These are phyloP conservation scores for Gyrodon lividus DNA, from an alignment of 768 basidiomycete genomes.

Conservation along the genomic window DNA sequence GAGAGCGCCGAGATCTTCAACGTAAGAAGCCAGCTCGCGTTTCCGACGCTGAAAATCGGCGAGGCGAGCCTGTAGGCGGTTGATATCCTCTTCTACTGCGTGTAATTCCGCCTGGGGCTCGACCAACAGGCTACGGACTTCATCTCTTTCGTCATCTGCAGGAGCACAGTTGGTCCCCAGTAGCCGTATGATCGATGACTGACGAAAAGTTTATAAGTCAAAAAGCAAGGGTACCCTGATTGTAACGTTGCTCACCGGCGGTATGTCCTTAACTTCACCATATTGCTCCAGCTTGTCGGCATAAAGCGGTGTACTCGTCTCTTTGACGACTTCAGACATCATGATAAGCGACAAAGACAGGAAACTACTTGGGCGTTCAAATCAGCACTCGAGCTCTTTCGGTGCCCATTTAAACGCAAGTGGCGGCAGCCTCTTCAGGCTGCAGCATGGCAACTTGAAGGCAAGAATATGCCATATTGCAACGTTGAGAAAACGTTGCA, in stretches of 20 bases:
- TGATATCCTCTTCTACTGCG: conserved; percentile 26
- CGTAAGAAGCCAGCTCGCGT: conserved; percentile 26
- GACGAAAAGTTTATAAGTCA: conserved; percentile 3
- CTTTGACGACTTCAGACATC: conserved; percentile 17
- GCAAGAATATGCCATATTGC: conserved; percentile 14
- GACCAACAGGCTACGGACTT: conserved; percentile 23
- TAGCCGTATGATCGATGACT: conserved; percentile 33
- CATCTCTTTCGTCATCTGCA: conserved; percentile 27
- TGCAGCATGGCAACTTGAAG: conserved; percentile 11
- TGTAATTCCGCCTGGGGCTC: conserved; percentile 29
- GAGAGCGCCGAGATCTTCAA: conserved; percentile 34
- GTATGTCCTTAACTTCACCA: conserved; percentile 30
- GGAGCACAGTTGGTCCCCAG: conserved; percentile 27
- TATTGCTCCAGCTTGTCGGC: conserved; percentile 25
- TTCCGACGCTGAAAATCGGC: conserved; percentile 29
- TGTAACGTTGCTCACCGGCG: conserved; percentile 18
- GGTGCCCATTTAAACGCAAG: conserved; percentile 13
- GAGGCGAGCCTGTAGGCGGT: conserved; percentile 29
- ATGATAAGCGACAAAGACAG: not conserved
- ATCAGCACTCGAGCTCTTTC: not conserved
- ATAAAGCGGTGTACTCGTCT: conserved; percentile 26
- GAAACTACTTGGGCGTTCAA: not conserved
- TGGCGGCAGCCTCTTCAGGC: conserved; percentile 4
- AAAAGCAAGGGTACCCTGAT: not conserved
- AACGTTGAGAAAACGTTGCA: conserved; percentile 34